Conservation (phyloP, 139 green algal species). For the Chlamydomonas incerta region DNA sequence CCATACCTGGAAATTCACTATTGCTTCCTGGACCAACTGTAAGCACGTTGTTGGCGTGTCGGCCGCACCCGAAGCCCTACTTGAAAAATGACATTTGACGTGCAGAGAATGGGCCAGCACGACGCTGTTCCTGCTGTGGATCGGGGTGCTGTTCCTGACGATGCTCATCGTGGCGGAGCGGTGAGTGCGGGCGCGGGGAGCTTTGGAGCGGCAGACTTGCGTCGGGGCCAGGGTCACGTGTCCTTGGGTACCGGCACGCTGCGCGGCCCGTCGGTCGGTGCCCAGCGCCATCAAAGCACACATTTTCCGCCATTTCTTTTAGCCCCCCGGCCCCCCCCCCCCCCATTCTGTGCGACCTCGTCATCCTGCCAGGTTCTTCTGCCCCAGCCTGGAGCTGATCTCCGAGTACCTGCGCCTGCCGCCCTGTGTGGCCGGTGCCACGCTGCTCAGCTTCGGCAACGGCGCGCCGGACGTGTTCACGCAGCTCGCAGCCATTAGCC, state of each 20-base stretch:
- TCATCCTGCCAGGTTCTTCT: constrained; percentile 8
- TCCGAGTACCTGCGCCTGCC: constrained; percentile 65
- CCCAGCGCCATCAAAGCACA: no score
- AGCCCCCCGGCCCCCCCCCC: no score
- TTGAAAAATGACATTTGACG: neutral
- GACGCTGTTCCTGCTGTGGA: constrained; percentile 49
- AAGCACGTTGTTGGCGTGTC: neutral
- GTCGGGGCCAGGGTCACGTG: neutral
- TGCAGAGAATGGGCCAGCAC: constrained; percentile 44
- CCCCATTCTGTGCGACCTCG: no score
- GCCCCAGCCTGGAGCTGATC: constrained; percentile 70
- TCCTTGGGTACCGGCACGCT: neutral
- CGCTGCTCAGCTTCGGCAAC: constrained; percentile 77
- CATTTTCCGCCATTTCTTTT: no score
- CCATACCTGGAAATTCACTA: constrained; percentile 56
- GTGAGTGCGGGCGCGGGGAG: constrained; percentile 17
- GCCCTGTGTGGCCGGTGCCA: constrained; percentile 70
- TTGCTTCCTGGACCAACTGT: constrained; percentile 40
- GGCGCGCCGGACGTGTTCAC: constrained; percentile 79
- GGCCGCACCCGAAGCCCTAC: no score
- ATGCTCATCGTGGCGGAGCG: constrained; percentile 64
- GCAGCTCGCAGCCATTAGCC: constrained; percentile 62
- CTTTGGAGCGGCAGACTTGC: neutral
- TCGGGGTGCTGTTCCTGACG: constrained; percentile 52
- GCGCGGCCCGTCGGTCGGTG: no score